A percentile compares a stretch with the other conserved stretches of the same genome.
These are phyloP conservation scores for Candida takata DNA, from an alignment of 805 yeast genomes.

Conservation along the genomic window DNA sequence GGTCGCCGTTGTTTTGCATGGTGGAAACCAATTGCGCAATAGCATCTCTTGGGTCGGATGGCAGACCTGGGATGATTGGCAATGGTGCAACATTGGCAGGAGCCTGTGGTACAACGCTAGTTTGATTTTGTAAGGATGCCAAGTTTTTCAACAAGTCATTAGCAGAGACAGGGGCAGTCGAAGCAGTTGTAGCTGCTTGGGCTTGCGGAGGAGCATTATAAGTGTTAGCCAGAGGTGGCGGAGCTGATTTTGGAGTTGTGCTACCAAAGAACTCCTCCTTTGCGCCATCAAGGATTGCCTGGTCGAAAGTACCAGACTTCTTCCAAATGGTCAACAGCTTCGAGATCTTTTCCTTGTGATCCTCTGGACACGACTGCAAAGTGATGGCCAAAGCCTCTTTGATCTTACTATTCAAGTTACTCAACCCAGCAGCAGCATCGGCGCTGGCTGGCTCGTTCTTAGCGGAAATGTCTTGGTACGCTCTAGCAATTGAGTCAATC, in stretches of 20 bases:
- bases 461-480: slow-evolving; percentile 68
- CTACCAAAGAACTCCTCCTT: slow-evolving; percentile 49
- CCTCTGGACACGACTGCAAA: slow-evolving; percentile 45
- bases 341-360: slow-evolving; percentile 64
- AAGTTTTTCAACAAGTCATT: slow-evolving; percentile 63
- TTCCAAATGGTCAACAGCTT: slow-evolving; percentile 93
- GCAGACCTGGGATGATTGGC: slow-evolving; percentile 13
- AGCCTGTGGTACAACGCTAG: slow-evolving; percentile 1
- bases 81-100: slow-evolving; percentile 9
- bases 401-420: slow-evolving; percentile 55
- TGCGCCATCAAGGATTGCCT: slow-evolving; percentile 45
- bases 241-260: slow-evolving; percentile 58
- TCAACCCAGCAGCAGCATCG: slow-evolving; percentile 72
- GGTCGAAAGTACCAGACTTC: slow-evolving; percentile 69
- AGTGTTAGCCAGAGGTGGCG: slow-evolving; percentile 35
- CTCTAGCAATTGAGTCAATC: slow-evolving; percentile 87
- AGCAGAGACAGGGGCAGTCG: slow-evolving; percentile 27
- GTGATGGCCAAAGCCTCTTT: slow-evolving; percentile 60
- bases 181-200: slow-evolving; percentile 13
- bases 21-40: slow-evolving; percentile 29
- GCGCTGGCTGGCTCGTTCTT: slow-evolving; percentile 64
- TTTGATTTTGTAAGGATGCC: slow-evolving; percentile 37
- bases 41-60: slow-evolving; percentile 33
- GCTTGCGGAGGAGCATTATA: background rate
- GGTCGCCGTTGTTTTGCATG: slow-evolving; percentile 19